phyloP scores from a whole-genome alignment of 179 eudicot genomes.

The Kewa caespitosa region DNA sequence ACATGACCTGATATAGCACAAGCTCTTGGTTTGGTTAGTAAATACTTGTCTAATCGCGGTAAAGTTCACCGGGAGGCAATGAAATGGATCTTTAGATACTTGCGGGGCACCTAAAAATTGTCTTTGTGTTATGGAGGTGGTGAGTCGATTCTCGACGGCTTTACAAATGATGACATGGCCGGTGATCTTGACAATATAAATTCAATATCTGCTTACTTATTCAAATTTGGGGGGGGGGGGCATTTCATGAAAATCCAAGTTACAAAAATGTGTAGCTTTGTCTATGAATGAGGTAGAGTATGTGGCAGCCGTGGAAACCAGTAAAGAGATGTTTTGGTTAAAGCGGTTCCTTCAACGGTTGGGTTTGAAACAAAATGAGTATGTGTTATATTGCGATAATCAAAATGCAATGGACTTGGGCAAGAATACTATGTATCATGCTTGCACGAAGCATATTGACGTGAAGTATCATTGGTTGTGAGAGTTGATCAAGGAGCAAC shows the following conservation, averaged over 20 bases:
- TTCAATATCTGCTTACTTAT: not conserved
- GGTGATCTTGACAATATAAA: not conserved
- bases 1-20: not conserved
- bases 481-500: not conserved
- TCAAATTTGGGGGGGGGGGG: not conserved
- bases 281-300: not conserved
- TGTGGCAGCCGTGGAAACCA: not conserved
- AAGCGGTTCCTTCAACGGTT: not conserved
- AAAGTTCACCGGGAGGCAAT: constrained; percentile 6
- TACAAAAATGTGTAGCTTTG: not conserved
- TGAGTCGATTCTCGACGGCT: not conserved
- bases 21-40: not conserved
- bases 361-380: not conserved
- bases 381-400: not conserved
- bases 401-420: not conserved
- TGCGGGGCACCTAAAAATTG: not conserved
- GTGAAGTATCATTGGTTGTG: constrained; percentile 8
- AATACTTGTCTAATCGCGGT: not conserved
- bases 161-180: not conserved
- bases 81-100: not conserved
- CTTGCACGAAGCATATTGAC: not conserved
- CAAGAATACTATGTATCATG: not conserved
- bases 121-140: not conserved
- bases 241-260: not conserved
- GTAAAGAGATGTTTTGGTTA: not conserved